These are phyloP conservation scores for Blastobotrys apis DNA, from an alignment of 1,139 yeast species.

Conservation along the genomic window DNA sequence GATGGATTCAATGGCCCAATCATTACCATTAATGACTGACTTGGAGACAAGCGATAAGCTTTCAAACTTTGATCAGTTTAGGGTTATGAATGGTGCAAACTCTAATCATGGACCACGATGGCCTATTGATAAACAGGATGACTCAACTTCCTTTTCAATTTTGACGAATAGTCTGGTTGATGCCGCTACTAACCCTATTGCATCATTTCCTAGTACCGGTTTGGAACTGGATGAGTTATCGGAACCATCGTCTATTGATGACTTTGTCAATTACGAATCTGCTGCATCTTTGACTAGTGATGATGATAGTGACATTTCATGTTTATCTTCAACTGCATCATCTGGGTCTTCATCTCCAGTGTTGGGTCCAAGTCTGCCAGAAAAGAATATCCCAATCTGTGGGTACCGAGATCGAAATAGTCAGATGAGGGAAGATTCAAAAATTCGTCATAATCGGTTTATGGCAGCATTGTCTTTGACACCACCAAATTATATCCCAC, in stretches of 20 bases:
- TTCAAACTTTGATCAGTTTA: conserved; percentile 13
- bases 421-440: neutral
- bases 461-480: conserved; percentile 22
- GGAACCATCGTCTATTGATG: conserved; percentile 19
- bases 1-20: conserved; percentile 2
- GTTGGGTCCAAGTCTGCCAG: conserved; percentile 3
- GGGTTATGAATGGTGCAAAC: conserved; percentile 7
- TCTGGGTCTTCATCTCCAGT: conserved; percentile 15
- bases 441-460: conserved; percentile 15
- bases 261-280: conserved; percentile 24
- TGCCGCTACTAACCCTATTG: neutral
- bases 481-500: conserved; percentile 11
- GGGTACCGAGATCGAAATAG: conserved; percentile 16
- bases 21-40: neutral
- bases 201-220: neutral
- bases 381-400: conserved; percentile 12
- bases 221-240: conserved; percentile 1
- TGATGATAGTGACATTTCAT: conserved; percentile 10
- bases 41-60: conserved; percentile 4
- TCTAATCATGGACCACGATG: conserved; percentile 19
- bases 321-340: conserved; percentile 1
- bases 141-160: conserved; percentile 28
- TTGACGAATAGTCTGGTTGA: conserved; percentile 23
- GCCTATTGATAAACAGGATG: conserved; percentile 29
- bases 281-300: conserved; percentile 19